Conservation (phyloP, 2,329 filamentous ascomycete genomes). For the Emergomyces orientalis region DNA sequence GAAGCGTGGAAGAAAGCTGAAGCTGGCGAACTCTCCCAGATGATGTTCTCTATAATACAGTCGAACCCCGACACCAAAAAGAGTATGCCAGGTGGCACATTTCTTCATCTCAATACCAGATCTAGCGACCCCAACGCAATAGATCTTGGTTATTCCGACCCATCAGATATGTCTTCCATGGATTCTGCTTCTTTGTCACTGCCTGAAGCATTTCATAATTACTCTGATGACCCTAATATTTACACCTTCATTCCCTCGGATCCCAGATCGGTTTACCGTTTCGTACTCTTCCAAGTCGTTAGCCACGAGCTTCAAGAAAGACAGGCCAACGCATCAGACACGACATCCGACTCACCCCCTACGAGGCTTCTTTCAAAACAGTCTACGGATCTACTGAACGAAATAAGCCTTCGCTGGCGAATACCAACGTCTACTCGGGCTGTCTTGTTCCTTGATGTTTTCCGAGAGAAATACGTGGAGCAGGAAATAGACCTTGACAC, state of each 20-base stretch:
- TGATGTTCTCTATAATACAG: conserved; percentile 85
- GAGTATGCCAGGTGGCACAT: conserved; percentile 51
- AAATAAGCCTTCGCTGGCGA: conserved; percentile 81
- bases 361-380: conserved; percentile 59
- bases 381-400: conserved; percentile 72
- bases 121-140: conserved; percentile 28
- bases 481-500: conserved; percentile 73
- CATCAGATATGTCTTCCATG: conserved; percentile 48
- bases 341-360: conserved; percentile 40
- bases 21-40: conserved; percentile 73
- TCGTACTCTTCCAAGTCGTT: conserved; percentile 68
- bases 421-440: conserved; percentile 73
- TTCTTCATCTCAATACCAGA: conserved; percentile 48
- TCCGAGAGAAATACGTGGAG: conserved; percentile 74
- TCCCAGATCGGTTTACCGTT: conserved; percentile 71
- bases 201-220: conserved; percentile 36
- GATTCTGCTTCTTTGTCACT: conserved; percentile 54
- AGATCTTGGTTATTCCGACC: conserved; percentile 40
- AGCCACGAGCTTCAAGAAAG: conserved; percentile 43
- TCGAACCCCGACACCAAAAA: conserved; percentile 79
- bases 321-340: conserved; percentile 39
- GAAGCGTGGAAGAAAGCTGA: conserved; percentile 89
- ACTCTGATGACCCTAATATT: conserved; percentile 42
- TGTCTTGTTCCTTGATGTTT: conserved; percentile 74
- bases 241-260: conserved; percentile 89